Evolutionary conservation across 345 rosid genomes (phyloP), one percentile per base, ranked within the genome.

Genomic region (Microthlaspi erraticum): DNA sequence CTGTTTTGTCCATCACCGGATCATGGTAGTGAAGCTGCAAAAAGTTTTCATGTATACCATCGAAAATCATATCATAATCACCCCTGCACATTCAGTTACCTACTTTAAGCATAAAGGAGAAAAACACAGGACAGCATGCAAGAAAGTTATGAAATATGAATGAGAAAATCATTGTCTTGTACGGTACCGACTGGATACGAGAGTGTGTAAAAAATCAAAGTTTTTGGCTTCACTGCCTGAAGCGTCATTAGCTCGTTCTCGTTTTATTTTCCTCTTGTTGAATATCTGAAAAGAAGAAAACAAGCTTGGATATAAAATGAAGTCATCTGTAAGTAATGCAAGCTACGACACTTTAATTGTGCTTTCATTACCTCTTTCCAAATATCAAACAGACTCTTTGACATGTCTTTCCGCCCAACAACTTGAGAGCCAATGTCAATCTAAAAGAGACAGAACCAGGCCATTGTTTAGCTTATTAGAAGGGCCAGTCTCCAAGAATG

Each of bases 1-100:
- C 98, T 48, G 96, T 91, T 78, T 91, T 94, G 48, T 83, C 83
- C 99, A 94, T 88, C 77, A 83, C 73, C 7, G 99, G 99, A 88
- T 91, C 96, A 80, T 94, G 99, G 80, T 86, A 94, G 11, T 77
- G 86, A 73, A 89, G 96, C 71, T 83, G 90, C 81, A 94, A 82
- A 64, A 94, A 53, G 81, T 94, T 94, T 72, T 94, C 96, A 66
- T 94, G 87, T 63, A 91, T 77, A 26, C 99, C 99, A 75, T 94
- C 93, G 59, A 88, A 80, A 74, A 94, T 81, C 55, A 84, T 53
- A 83, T 91, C 95, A 80, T 87, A 86, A 77, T 94, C 97, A 78
- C 88, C 99, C 70, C 99, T 94, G 96, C 76, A 85, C 17, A 66
- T 76, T 66, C 66, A 78, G 32, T 32, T 32, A 48, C 67, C 59